Percentiles rank a stretch among this genome's conserved stretches.
These are phyloP conservation scores for Gyrodon lividus DNA, from an alignment of 768 basidiomycete species.

Conservation along the genomic window DNA sequence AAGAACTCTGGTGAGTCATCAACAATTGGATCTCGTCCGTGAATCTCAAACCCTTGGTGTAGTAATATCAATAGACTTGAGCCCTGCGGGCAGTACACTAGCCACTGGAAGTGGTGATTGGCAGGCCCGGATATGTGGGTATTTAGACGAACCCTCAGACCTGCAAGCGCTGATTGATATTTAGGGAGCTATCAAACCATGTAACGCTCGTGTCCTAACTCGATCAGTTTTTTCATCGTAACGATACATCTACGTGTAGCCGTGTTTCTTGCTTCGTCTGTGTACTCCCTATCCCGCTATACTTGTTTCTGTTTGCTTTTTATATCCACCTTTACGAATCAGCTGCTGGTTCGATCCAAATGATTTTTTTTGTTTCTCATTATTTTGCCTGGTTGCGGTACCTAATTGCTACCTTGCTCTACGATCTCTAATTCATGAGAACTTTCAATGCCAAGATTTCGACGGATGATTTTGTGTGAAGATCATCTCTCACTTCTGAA, in stretches of 20 bases:
- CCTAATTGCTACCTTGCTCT: background rate
- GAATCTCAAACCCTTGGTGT: constrained; percentile 10
- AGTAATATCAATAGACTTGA: constrained; percentile 75
- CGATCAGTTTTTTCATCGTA: constrained; percentile 4
- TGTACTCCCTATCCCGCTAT: constrained; percentile 14
- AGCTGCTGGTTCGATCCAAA: constrained; percentile 9
- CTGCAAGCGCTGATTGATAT: constrained; percentile 5
- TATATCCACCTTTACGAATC: constrained; percentile 21
- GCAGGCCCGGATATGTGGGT: constrained; percentile 67
- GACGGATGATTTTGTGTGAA: background rate
- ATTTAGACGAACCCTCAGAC: background rate
- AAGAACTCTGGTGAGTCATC: constrained; percentile 62
- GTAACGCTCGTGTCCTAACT: constrained; percentile 12
- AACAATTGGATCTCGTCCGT: background rate
- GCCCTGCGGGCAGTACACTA: constrained; percentile 56
- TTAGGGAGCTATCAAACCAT: constrained; percentile 33
- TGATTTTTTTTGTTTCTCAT: constrained; percentile 2
- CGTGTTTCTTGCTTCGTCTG: constrained; percentile 25
- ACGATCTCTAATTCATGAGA: background rate
- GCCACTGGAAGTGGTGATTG: constrained; percentile 75
- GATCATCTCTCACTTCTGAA: too few relatives aligned
- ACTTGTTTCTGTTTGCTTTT: background rate
- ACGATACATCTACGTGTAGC: constrained; percentile 26
- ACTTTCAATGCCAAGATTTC: background rate
- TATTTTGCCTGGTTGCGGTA: constrained; percentile 5